These are phyloP conservation scores for Jamesozyma spencerorum DNA, from an alignment of 805 yeast genomes.

Conservation along the genomic window DNA sequence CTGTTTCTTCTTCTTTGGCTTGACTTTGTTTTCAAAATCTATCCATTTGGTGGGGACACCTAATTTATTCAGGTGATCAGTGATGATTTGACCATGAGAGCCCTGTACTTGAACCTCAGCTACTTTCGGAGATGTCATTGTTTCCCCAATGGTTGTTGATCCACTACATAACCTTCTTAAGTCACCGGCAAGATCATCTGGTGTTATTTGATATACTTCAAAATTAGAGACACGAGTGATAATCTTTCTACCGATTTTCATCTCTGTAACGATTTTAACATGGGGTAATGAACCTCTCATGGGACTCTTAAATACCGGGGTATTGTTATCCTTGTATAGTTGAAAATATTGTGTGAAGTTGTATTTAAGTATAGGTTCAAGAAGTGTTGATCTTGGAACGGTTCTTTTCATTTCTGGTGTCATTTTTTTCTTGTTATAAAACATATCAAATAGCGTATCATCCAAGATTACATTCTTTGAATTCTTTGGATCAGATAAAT, in stretches of 20 bases:
- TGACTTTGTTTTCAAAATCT: conserved; percentile 51
- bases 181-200: conserved; percentile 56
- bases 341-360: conserved; percentile 44
- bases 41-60: conserved; percentile 66
- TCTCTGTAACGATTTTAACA: conserved; percentile 58
- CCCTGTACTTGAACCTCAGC: conserved; percentile 85
- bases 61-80: conserved; percentile 46
- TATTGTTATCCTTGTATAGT: conserved; percentile 31
- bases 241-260: conserved; percentile 71
- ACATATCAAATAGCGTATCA: conserved; percentile 38
- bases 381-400: conserved; percentile 37
- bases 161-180: conserved; percentile 80
- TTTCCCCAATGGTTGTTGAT: conserved; percentile 64
- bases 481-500: conserved; percentile 43
- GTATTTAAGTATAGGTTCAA: conserved; percentile 34
- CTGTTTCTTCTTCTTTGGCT: conserved; percentile 40
- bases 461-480: conserved; percentile 50
- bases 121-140: conserved; percentile 40
- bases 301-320: conserved; percentile 39
- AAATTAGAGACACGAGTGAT: conserved; percentile 66
- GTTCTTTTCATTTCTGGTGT: conserved; percentile 24
- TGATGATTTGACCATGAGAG: conserved; percentile 59
- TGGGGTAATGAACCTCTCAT: conserved; percentile 61
- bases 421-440: conserved; percentile 16
- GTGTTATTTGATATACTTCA: conserved; percentile 57